A percentile compares a stretch with the other conserved stretches of the same genome.
These are phyloP conservation scores for Zizania latifolia DNA, from an alignment of 176 grass and related monocot species.

Conservation along the genomic window DNA sequence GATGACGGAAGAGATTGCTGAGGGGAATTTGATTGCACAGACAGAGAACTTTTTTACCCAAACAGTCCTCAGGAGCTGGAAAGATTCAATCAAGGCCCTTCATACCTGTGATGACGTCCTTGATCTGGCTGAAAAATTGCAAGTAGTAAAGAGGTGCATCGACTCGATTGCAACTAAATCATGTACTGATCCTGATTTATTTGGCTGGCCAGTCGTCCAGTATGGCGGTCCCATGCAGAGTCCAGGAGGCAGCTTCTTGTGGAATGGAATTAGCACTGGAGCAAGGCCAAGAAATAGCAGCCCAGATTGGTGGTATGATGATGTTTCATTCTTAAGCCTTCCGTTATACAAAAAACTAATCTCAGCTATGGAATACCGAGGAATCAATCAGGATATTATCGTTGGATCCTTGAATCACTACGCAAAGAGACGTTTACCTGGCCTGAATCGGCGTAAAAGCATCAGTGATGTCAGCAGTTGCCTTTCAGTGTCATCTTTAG, in stretches of 20 bases:
- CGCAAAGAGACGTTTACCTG: slow-evolving; percentile 68
- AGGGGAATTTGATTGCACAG: slow-evolving; percentile 69
- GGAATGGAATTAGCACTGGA: slow-evolving; percentile 89
- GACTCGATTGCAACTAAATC: slow-evolving; percentile 67
- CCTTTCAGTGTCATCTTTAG: slow-evolving; percentile 37
- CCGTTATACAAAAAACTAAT: slow-evolving; percentile 66
- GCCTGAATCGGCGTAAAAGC: slow-evolving; percentile 70
- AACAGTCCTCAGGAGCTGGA: slow-evolving; percentile 73
- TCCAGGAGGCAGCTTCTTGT: slow-evolving; percentile 67
- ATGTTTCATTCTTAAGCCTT: slow-evolving; percentile 69
- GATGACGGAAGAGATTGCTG: slow-evolving; percentile 81
- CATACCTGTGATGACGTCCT: slow-evolving; percentile 66
- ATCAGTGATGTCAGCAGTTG: slow-evolving; percentile 41
- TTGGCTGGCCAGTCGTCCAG: slow-evolving; percentile 49
- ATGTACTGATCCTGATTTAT: slow-evolving; percentile 46
- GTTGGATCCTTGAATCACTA: slow-evolving; percentile 69
- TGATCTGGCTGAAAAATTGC: slow-evolving; percentile 67
- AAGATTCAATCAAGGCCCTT: slow-evolving; percentile 70
- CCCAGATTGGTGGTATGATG: slow-evolving; percentile 85
- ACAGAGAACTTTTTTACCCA: slow-evolving; percentile 69
- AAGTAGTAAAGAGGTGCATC: slow-evolving; percentile 62
- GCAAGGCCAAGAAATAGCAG: slow-evolving; percentile 54
- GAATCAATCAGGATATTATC: slow-evolving; percentile 58
- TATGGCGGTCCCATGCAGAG: slow-evolving; percentile 52
- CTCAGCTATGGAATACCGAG: slow-evolving; percentile 64